Conservation (phyloP, 331 rosid genomes). For the Acacia pycnantha region DNA sequence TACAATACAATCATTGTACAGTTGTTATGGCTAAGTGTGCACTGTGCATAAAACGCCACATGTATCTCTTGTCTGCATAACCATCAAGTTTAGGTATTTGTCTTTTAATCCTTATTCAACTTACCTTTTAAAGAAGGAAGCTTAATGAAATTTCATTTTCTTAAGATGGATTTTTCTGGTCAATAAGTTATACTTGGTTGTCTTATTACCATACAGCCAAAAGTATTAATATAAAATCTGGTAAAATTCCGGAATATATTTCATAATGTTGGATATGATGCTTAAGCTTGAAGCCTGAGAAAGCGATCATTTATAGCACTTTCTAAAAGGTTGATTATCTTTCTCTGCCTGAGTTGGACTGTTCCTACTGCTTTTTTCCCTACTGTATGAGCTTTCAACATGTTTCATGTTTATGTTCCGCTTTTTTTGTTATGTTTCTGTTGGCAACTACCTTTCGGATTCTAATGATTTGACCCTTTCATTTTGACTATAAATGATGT, state of each 20-base stretch:
- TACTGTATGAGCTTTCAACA: constrained; percentile 16
- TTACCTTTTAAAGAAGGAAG: constrained; percentile 17
- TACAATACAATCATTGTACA: not conserved
- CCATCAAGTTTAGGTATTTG: constrained; percentile 6
- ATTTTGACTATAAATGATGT: constrained; percentile 29
- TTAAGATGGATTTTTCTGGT: not conserved
- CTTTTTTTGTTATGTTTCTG: not conserved
- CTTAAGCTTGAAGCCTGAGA: not conserved
- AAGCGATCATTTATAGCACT: constrained; percentile 1
- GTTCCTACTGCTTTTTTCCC: constrained; percentile 14
- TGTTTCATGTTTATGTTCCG: constrained; percentile 13
- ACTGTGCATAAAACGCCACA: not conserved
- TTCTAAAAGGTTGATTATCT: constrained; percentile 2
- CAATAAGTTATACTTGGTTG: not conserved
- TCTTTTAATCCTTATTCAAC: constrained; percentile 11
- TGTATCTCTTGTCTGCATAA: not conserved
- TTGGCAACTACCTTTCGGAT: not conserved
- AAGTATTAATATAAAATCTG: constrained; percentile 13
- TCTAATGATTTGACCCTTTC: constrained; percentile 23
- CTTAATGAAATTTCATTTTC: constrained; percentile 1
- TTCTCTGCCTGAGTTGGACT: constrained; percentile 5
- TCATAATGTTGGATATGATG: not conserved
- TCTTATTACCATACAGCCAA: constrained; percentile 11
- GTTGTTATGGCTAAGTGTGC: constrained; percentile 1
- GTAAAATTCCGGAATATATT: constrained; percentile 2